Base-by-base conservation (phyloP, 495 filamentous ascomycete genomes). In the Trichoderma parareesei region DNA sequence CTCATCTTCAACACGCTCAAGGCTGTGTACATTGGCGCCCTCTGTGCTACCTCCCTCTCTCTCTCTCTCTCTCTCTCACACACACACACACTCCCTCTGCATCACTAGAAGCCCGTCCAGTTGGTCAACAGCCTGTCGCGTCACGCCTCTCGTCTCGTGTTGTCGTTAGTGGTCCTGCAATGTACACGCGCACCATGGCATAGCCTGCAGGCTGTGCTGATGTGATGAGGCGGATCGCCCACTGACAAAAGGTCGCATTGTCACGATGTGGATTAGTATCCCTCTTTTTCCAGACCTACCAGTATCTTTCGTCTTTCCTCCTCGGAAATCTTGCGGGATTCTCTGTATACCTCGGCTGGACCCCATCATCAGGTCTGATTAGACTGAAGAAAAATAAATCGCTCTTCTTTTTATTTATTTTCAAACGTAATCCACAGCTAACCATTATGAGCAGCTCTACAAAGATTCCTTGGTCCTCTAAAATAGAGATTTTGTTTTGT, bases 381-480 rank as follows among this genome's bases (percentile, higher is more conserved):
- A 57, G 8, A 3, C 37, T 57, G 53, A 35, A 57, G 6, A 9
- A 57, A 35, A 27, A 27, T 27, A 27, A 27, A 27, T 27, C 27
- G 13, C 33, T 27, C 27, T 57, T 57, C 14, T 11, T 57, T 57
- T 57, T 48, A 48, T 48, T 48, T 14, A 48, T 7, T 57, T 55
- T 55, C 48, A 55, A 9, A 9, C 53, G 53, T 57, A 57, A 57
- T 57, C 37, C 53, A 57, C 53, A 37, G 35, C 53, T 27, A 27
- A 37, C 35, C 53, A 57, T 57, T 57, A 57, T 35, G 27, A 57
- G 20, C 53, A 57, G 27, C 53, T 57, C 53, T 57, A 57, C 53
- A 57, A 57, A 57, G 20, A 57, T 57, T 10, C 20, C 27, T 27
- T 27, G 0, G 27, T 57, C 27, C 9, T 57, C 53, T 37, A 8